Evolutionary conservation across 1,284 basidiomycete species (phyloP), one percentile per base, ranked within the genome.

Genomic region (Abortiporus biennis): DNA sequence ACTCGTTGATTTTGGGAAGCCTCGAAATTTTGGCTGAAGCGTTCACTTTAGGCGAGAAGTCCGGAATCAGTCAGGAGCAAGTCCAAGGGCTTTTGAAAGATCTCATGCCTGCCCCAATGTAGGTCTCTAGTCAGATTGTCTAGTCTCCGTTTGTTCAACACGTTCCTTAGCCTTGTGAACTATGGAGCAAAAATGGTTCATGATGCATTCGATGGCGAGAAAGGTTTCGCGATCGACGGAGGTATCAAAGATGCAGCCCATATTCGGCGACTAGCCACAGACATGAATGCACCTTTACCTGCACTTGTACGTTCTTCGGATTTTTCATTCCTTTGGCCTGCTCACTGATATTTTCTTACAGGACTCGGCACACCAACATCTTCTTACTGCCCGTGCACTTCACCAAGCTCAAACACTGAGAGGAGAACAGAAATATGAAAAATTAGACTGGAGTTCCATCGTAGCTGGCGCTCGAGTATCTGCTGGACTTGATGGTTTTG

Each of bases 171-270:
- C 30, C 62, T 77, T 37, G 50, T 80, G 39, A 64, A 69, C n/a
- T 86, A 85, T 53, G 76, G 76, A 21, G 70, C 77, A 31, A 81
- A 80, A 55, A 86, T 91, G 68, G 59, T 77, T 2, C 62, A 76
- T 41, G 78, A 90, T 63, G 67, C 76, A 27, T 94, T 92, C 57
- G 81, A 91, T 47, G 86, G 81, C 15, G 69, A 74, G 6, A 70
- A 71, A 30, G 92, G 91, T n/a, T 94, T 95, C 60, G 71, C 82
- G n/a, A 77, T 94, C 42, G 81, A 85, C 29, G 88, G 89, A 13
- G 92, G 91, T n/a, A 79, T 94, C 54, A 91, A 91, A 54, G 91
- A 94, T 57, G 78, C 80, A 1, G 59, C 71, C 67, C 83, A 85
- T 54, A 76, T 85, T 44, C 78, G 78, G 45, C 68, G 67, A 30